Evolutionary conservation across 2,329 filamentous ascomycete species (phyloP).

Genomic region (Endocalyx cinctus): DNA sequence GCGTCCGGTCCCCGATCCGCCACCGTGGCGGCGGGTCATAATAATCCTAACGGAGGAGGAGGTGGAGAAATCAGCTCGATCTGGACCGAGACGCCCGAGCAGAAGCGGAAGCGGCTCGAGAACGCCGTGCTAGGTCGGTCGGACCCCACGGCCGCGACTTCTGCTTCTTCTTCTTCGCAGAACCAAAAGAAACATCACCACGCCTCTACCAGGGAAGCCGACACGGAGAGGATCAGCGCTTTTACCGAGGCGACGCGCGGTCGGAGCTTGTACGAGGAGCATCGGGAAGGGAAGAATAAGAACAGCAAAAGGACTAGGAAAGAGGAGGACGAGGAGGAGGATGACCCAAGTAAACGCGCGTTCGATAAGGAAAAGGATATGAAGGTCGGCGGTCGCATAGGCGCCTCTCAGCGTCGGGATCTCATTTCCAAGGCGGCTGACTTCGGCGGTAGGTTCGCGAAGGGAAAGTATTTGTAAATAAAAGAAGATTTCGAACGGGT

Average conservation of each 20-base stretch:
- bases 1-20: constrained; percentile 54
- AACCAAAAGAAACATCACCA: constrained; percentile 14
- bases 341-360: constrained; percentile 82
- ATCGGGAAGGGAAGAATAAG: constrained; percentile 32
- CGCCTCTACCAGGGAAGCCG: constrained; percentile 41
- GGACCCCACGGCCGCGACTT: constrained; percentile 36
- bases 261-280: constrained; percentile 56
- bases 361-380: constrained; percentile 97
- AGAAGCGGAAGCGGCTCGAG: constrained; percentile 76
- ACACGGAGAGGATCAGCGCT: constrained; percentile 45
- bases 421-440: constrained; percentile 74
- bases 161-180: constrained; percentile 26
- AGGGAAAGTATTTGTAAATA: constrained; percentile 59
- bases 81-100: constrained; percentile 89
- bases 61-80: constrained; percentile 57
- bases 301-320: constrained; percentile 14
- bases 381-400: constrained; percentile 68
- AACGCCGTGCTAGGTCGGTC: constrained; percentile 76
- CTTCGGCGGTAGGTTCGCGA: constrained; percentile 77
- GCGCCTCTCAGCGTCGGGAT: constrained; percentile 68
- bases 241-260: constrained; percentile 51
- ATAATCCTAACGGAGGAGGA: constrained; percentile 24
- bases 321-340: constrained; percentile 60
- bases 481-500: neutral
- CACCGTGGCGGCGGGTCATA: constrained; percentile 16